Conservation (phyloP, 2,329 filamentous ascomycete genomes). For the Neopestalotiopsis clavispora region DNA sequence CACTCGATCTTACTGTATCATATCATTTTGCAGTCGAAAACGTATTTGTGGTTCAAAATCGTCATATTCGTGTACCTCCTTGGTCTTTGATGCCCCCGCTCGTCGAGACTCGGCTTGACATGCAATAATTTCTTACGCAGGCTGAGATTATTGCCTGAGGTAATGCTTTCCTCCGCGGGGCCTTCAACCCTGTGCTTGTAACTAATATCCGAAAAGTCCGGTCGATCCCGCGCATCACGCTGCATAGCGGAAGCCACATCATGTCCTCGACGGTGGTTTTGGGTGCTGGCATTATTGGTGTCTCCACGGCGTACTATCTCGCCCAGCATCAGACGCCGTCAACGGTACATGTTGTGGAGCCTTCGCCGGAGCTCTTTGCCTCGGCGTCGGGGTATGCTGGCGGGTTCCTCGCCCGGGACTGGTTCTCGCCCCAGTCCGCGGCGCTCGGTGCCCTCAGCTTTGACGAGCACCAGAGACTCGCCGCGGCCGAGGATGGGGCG, state of each 20-base stretch:
- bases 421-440: slow-evolving; percentile 65
- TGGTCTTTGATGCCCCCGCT: no score
- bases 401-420: slow-evolving; percentile 76
- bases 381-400: slow-evolving; percentile 77
- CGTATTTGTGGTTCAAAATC: neutral
- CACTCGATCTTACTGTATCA: no score
- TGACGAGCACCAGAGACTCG: slow-evolving; percentile 68
- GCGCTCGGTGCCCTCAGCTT: slow-evolving; percentile 72
- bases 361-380: slow-evolving; percentile 63
- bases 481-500: slow-evolving; percentile 61
- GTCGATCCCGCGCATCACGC: neutral
- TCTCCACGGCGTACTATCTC: slow-evolving; percentile 75
- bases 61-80: neutral
- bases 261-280: slow-evolving; percentile 64
- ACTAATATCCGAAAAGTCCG: neutral
- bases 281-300: slow-evolving; percentile 72
- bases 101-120: neutral
- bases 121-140: neutral
- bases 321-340: slow-evolving; percentile 50
- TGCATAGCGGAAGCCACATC: neutral
- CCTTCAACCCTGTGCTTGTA: neutral
- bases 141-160: neutral
- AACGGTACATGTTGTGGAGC: slow-evolving; percentile 53
- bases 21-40: no score
- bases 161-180: neutral